Percentiles rank a stretch among this genome's conserved stretches.
These are phyloP conservation scores for Mycena citricolor DNA, from an alignment of 1,284 basidiomycete species.

Conservation along the genomic window DNA sequence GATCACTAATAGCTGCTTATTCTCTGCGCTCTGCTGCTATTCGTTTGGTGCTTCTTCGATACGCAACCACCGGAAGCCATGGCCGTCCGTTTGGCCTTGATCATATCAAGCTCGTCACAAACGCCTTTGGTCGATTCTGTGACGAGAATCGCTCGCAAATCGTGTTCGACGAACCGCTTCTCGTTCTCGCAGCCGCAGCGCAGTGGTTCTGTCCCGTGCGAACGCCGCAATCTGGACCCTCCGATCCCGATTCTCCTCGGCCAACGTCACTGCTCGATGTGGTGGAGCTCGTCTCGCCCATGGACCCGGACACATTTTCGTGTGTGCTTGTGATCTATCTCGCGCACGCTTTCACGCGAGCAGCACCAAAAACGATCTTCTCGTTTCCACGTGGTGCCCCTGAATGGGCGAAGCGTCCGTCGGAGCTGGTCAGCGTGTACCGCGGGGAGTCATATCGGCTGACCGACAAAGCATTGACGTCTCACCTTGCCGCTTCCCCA, in stretches of 20 bases:
- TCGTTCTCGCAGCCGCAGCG: neutral
- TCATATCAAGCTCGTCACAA: neutral
- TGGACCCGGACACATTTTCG: constrained; percentile 1
- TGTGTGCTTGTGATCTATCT: constrained; percentile 9
- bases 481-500: neutral
- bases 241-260: no score
- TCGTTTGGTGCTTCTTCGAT: neutral
- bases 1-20: no score
- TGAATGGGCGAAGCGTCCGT: constrained; percentile 7
- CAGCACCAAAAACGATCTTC: constrained; percentile 1
- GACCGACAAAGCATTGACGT: neutral
- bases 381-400: constrained; percentile 2
- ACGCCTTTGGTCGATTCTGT: constrained; percentile 1
- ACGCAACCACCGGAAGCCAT: neutral
- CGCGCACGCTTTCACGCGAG: neutral
- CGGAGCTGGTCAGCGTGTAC: constrained; percentile 4
- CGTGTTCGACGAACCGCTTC: constrained; percentile 6
- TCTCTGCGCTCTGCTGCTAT: no score
- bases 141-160: neutral
- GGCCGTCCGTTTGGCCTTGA: neutral
- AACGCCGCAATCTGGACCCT: no score
- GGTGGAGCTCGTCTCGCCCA: no score
- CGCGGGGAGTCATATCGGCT: no score
- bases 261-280: no score
- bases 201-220: neutral